Evolutionary conservation across 164 flowering plant genomes (phyloP), one percentile per base, ranked within the genome.

Genomic region (Aristolochia californica): DNA sequence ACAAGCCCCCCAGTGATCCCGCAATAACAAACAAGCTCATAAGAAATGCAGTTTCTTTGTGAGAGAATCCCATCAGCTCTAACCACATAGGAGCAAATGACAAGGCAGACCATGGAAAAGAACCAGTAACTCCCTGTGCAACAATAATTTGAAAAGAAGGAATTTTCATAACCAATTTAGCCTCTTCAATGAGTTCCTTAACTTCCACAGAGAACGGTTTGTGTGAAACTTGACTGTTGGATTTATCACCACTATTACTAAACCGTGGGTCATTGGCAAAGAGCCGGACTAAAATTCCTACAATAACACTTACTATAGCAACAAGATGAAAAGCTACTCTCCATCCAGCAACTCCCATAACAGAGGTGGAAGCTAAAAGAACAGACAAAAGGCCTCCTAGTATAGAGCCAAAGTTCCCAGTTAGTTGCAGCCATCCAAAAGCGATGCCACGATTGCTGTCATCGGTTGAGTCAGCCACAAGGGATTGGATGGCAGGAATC

Each of bases 51-150:
- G 96, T 88, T 58, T 68, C 70, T 54, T 68, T 62, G 59, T 91
- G 95, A 48, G 96, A 83, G 69, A 91, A 84, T 13, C 96, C 96
- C 22, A 76, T 81, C 43, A 86, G 88, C 76, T 91, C 96, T 59
- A 88, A 71, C 95, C 98, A 93, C 97, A 93, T 88, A 4, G 94
- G 69, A 9, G 91, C 80, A 73, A 93, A 93, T 17, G 98, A 79
- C 71, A 93, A 66, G 30, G 97, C 95, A 57, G 95, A 88, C 95
- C 91, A 87, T 5, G 98, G 98, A 45, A 93, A 93, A 5, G 91
- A 87, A 53, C 98, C 95, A 0, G 83, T 75, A 16, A 87, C 87
- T 62, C 97, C 95, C 68, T 88, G 98, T 27, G 94, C 95, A 18
- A 87, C 96, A 50, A 93, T 80, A 24, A 93, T 85, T 72, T 80